Evolutionary conservation across 176 grass and related monocot genomes (phyloP), one percentile per base, ranked within the genome.

Genomic region (Puccinellia tenuiflora): DNA sequence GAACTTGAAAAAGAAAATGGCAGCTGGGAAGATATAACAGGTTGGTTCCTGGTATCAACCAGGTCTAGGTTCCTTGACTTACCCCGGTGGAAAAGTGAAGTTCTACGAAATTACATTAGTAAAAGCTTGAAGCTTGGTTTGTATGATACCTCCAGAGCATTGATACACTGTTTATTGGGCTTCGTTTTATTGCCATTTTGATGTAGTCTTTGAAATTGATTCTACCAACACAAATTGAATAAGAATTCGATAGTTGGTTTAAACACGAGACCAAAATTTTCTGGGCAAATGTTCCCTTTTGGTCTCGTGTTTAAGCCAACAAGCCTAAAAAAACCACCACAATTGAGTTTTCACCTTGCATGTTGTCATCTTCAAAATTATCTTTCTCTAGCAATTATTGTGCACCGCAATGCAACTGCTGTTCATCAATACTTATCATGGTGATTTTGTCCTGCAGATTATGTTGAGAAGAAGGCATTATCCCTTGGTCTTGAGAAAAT

Each of bases 381-480:
- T 73, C 53, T 63, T 75, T 83, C 12, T 42, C 15, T 47, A 46
- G 59, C 17, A 38, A 11, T 53, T 71, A 18, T 12, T 70, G 63
- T 51, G 42, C 10, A 8, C 52, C 71, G 22, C 63, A 75, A 28
- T 73, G 0, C n/a, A 29, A 76, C 3, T 34, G 28, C 0, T 62
- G 34, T 15, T 52, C n/a, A 73, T 82, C 8, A 56, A 72, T 54
- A 73, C 45, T 83, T 71, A 77, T 48, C 71, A 25, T 46, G 18
- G 21, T 30, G 10, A 48, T 73, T 18, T 45, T 78, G 7, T 78
- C 68, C 45, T 86, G 24, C 85, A 98, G 96, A 95, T 90, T 98
- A 87, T 39, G 51, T 95, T 77, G 96, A 98, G 84, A 98, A 95
- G 89, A 98, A 95, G 68, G 96, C 92, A 82, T 76, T 88, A 34